phyloP scores from a whole-genome alignment of 2,329 filamentous ascomycete genomes.

The Leptosphaerulina australis region DNA sequence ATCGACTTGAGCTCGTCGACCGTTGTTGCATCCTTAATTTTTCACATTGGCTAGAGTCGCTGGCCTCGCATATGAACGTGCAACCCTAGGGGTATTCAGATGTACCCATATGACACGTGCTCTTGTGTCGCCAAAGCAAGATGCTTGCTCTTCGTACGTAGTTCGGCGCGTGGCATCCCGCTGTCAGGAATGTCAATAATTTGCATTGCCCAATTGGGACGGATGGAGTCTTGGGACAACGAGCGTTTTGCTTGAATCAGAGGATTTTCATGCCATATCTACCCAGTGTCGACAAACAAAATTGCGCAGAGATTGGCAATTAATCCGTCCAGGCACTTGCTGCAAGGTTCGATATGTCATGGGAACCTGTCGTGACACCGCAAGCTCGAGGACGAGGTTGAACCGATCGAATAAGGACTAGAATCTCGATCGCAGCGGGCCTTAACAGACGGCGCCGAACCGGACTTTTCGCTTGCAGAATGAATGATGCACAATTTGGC shows the following conservation, averaged over 20 bases:
- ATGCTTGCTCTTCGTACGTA: conserved; percentile 1
- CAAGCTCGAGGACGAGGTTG: conserved; percentile 2
- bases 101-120: conserved; percentile 8
- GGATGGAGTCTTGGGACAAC: neutral
- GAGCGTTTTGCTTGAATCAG: conserved; percentile 11
- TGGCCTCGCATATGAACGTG: conserved; percentile 10
- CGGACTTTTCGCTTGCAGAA: conserved; percentile 15
- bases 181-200: conserved; percentile 18
- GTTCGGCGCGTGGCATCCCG: conserved; percentile 20
- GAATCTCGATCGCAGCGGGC: conserved; percentile 19
- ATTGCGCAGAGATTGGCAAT: neutral
- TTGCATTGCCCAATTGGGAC: neutral
- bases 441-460: conserved; percentile 14
- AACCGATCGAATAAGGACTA: neutral
- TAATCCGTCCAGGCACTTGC: conserved; percentile 1
- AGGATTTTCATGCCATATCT: neutral
- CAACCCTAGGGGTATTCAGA: neutral
- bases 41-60: too few relatives aligned
- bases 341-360: conserved; percentile 3
- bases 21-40: too few relatives aligned
- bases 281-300: neutral
- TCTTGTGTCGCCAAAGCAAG: neutral
- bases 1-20: neutral
- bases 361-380: conserved; percentile 15
- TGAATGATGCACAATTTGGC: conserved; percentile 11